Conservation (phyloP, 805 yeast species). For the Saccharomycopsis capsularis region DNA sequence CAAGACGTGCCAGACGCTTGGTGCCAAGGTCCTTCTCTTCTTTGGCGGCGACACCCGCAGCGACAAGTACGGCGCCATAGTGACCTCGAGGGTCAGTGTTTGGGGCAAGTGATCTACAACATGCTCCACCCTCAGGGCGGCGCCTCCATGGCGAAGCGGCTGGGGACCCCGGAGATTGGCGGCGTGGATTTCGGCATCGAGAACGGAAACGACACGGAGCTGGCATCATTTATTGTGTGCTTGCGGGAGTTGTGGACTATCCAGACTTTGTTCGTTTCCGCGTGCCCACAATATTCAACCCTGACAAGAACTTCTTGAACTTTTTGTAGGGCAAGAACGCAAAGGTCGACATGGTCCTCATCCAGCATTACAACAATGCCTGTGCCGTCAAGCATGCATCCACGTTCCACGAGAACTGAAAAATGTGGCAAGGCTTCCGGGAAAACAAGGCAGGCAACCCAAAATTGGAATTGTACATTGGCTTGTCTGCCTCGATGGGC, state of each 20-base stretch:
- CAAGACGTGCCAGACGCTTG: conserved; percentile 63
- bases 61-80: conserved; percentile 73
- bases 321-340: conserved; percentile 32
- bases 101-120: conserved; percentile 55
- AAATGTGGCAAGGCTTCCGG: conserved; percentile 45
- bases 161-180: conserved; percentile 20
- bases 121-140: conserved; percentile 44
- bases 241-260: conserved; percentile 33
- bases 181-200: conserved; percentile 22
- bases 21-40: conserved; percentile 71
- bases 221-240: conserved; percentile 38
- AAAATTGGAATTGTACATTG: conserved; percentile 50
- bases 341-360: conserved; percentile 50
- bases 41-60: conserved; percentile 63
- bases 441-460: conserved; percentile 38
- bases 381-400: conserved; percentile 10
- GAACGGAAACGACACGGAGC: conserved; percentile 40
- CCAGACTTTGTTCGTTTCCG: conserved; percentile 51
- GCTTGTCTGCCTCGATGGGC: conserved; percentile 47
- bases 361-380: conserved; percentile 53
- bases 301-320: conserved; percentile 43
- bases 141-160: conserved; percentile 31
- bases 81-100: conserved; percentile 65
- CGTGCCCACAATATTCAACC: conserved; percentile 67
- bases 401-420: conserved; percentile 32